Base-by-base conservation (phyloP, 495 filamentous ascomycete genomes). In the Annulohypoxylon stygium region DNA sequence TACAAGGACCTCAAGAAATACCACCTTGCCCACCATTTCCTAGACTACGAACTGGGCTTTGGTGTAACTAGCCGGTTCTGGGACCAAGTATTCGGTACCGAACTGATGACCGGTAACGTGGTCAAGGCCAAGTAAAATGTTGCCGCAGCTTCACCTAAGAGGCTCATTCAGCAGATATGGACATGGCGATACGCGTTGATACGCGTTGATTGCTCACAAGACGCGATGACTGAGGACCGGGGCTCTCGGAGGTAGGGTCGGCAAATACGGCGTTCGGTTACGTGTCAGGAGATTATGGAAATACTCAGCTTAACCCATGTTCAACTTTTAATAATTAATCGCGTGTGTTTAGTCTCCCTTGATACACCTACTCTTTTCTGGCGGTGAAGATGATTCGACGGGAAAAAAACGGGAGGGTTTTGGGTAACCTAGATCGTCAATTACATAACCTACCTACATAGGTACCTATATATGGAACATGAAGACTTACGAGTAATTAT, bases 41-140 rank as follows among this genome's bases (percentile, higher is more conserved):
- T 93, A 26, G 97, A 99, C 76, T 98, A 92, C 79, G 92, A 98
- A 80, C 94, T 97, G 68, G 97, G 97, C n/a, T 99, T 98, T 70
- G 97, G 97, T 23, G 96, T 99, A 30, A 98, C 96, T n/a, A 97
- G 93, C 83, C 89, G 91, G 43, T 97, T 99, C 87, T 99, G 97
- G 97, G 97, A 99, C 79, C 82, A 81, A 9, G 82, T 98, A 1
- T 99, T 99, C 77, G 92, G 93, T 55, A 99, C 97, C 16, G 92
- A 96, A 83, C 82, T 99, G 25, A 77, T 83, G 1, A 84, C 86
- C 59, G 30, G 30, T 4, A 30, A 30, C 30, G 83, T 78, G 36
- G 77, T 80, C 26, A 93, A 93, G 85, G 81, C 85, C 33, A 83
- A 88, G 71, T 93, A 84, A 53, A 43, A 12, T 20, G 41, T 48